Conservation (phyloP, 1,284 basidiomycete genomes). For the Ceratobasidium sp. region DNA sequence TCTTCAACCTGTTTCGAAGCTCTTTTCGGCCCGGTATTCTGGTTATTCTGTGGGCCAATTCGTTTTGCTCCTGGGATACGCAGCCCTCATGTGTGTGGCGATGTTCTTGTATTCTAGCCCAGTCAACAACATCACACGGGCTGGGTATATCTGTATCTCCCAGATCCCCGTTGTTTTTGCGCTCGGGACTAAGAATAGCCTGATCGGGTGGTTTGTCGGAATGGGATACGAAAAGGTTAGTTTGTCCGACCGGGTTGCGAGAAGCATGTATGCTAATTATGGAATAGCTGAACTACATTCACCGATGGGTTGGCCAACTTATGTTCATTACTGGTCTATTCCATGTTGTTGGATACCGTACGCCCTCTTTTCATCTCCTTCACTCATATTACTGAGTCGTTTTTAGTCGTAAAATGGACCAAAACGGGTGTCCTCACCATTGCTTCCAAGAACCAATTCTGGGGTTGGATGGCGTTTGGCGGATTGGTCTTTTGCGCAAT, state of each 20-base stretch:
- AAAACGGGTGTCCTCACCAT: conserved; percentile 24
- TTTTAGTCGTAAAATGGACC: conserved; percentile 41
- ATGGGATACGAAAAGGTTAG: conserved; percentile 42
- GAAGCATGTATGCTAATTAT: neutral
- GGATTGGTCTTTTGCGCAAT: conserved; percentile 39
- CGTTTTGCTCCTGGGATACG: conserved; percentile 28
- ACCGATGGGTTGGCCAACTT: conserved; percentile 42
- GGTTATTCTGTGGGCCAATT: conserved; percentile 36
- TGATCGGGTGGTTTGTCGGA: conserved; percentile 40
- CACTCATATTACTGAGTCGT: neutral
- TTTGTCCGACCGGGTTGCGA: neutral
- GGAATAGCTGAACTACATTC: conserved; percentile 41
- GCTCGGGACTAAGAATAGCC: conserved; percentile 42
- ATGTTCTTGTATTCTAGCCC: conserved; percentile 38
- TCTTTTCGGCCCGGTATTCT: conserved; percentile 25
- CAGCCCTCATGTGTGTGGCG: conserved; percentile 23
- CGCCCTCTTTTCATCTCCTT: neutral
- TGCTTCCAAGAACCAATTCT: conserved; percentile 34
- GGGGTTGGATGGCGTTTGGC: conserved; percentile 42
- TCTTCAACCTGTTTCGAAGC: conserved; percentile 36
- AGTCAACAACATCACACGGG: conserved; percentile 36
- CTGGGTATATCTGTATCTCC: conserved; percentile 40
- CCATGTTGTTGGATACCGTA: conserved; percentile 42
- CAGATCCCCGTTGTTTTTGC: conserved; percentile 42
- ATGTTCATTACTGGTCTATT: conserved; percentile 42